Base-by-base conservation (phyloP, 306 rosid genomes). In the Oemleria cerasiformis region DNA sequence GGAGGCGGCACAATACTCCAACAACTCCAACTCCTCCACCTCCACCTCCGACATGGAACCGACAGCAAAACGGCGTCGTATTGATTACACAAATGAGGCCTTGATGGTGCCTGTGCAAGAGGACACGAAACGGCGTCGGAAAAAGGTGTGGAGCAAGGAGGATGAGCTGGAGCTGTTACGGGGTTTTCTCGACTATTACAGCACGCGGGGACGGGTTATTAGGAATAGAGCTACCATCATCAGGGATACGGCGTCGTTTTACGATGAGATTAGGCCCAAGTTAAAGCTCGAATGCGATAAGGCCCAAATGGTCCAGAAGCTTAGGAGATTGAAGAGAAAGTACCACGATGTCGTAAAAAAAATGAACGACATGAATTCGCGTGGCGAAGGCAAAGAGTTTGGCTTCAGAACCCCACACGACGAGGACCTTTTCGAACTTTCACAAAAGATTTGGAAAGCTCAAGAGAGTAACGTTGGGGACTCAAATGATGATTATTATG, bases 81-180 rank as follows among this genome's bases (percentile, higher is more conserved):
- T 76, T 30, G 88, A 71, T 4, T 13, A 75, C 41, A 6, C 15
- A 16, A 75, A 61, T 8, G 64, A 9, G 25, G 21, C 49, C 3
- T 23, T 6, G n/a, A 19, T 14, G 10, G 17, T 63, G 19, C 7
- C 66, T 8, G 47, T 20, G 9, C 65, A 9, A 5, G 49, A 21
- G 9, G 16, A 43, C 25, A 57, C 20, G 40, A 45, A 6, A 20
- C 48, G 15, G 14, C 11, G 34, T 6, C 20, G 72, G 16, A 79
- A 85, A 23, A 87, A 91, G 11, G 60, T 88, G 13, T 91, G 97
- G 97, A 88, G 86, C 70, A 84, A 85, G 30, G 96, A 85, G 64
- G 96, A 91, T 67, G 97, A 91, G 89, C 82, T 86, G 60, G 91
- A 77, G 76, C 88, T 91, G 8, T 17, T 91, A n/a, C 92, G 83